A percentile compares a stretch with the other conserved stretches of the same genome.
phyloP scores from a whole-genome alignment of 148 eudicot species.

The Oxyria digyna region DNA sequence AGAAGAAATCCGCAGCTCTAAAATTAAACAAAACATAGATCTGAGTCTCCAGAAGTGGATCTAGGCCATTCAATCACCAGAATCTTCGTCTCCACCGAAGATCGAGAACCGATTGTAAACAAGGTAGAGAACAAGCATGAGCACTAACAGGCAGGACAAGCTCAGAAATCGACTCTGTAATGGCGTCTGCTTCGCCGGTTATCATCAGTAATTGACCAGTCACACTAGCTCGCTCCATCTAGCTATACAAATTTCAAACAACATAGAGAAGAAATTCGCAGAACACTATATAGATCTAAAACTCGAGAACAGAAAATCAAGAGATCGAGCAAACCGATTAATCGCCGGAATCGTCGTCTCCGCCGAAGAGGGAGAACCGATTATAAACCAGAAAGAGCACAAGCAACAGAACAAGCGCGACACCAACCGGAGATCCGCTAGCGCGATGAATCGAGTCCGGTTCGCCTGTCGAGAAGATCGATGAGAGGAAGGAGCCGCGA shows the following conservation, averaged over 20 bases:
- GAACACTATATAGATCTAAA: neutral
- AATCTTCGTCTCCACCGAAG: slow-evolving; percentile 84
- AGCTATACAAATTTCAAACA: neutral
- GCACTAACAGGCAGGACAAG: too few species aligned
- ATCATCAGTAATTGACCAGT: too few species aligned
- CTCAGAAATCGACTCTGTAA: slow-evolving; percentile 40
- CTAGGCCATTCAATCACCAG: slow-evolving; percentile 32
- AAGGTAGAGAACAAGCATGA: slow-evolving; percentile 40
- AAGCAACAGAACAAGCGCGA: slow-evolving; percentile 44
- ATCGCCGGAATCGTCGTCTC: slow-evolving; percentile 65
- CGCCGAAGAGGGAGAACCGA: slow-evolving; percentile 66
- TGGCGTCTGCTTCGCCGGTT: too few species aligned
- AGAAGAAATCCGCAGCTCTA: too few species aligned
- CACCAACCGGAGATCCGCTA: slow-evolving; percentile 79
- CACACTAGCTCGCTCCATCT: too few species aligned
- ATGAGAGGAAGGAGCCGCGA: slow-evolving; percentile 32
- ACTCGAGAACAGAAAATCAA: neutral
- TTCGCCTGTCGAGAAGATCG: slow-evolving; percentile 48
- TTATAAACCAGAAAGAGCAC: slow-evolving; percentile 52
- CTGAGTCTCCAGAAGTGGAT: too few species aligned
- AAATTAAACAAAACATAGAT: too few species aligned
- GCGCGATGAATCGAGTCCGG: slow-evolving; percentile 70
- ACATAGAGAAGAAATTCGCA: neutral
- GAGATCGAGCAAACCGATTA: slow-evolving; percentile 1
- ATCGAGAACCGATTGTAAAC: too few species aligned